A percentile compares a stretch with the other conserved stretches of the same genome.
phyloP scores from a whole-genome alignment of 2,329 filamentous ascomycete species.

The Fusarium armeniacum region DNA sequence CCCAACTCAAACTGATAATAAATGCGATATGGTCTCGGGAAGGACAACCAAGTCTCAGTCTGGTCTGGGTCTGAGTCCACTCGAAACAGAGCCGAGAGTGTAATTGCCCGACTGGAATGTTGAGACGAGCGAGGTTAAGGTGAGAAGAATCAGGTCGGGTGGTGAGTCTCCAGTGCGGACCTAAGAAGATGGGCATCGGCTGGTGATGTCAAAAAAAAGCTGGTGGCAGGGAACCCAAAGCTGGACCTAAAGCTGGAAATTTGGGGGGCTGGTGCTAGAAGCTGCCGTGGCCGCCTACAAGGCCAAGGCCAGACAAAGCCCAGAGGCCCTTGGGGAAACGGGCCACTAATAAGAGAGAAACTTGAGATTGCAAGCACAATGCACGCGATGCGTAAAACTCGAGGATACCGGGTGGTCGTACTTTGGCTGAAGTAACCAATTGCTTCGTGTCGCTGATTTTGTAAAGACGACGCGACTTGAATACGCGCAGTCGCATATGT shows the following conservation, averaged over 20 bases:
- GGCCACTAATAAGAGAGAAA: slow-evolving; percentile 35
- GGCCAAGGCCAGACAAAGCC: slow-evolving; percentile 34
- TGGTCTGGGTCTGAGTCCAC: slow-evolving; percentile 29
- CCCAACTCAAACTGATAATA: slow-evolving; percentile 12
- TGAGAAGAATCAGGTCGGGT: slow-evolving; percentile 24
- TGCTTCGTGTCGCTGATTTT: slow-evolving; percentile 20
- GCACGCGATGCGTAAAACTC: slow-evolving; percentile 26
- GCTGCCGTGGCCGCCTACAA: slow-evolving; percentile 39
- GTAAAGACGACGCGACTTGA: slow-evolving; percentile 8
- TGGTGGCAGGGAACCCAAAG: slow-evolving; percentile 51
- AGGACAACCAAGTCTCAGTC: slow-evolving; percentile 37
- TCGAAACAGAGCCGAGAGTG: slow-evolving; percentile 35
- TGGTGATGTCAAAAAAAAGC: slow-evolving; percentile 53
- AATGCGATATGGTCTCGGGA: slow-evolving; percentile 36
- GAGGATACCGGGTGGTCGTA: slow-evolving; percentile 1
- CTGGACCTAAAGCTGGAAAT: slow-evolving; percentile 43
- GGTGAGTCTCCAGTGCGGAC: slow-evolving; percentile 32
- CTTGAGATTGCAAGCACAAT: slow-evolving; percentile 27
- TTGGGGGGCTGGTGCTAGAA: slow-evolving; percentile 39
- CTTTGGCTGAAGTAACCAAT: slow-evolving; percentile 10
- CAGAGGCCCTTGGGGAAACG: slow-evolving; percentile 22
- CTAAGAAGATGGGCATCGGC: slow-evolving; percentile 37
- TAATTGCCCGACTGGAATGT: slow-evolving; percentile 43
- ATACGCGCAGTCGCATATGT: slow-evolving; percentile 27
- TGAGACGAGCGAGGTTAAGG: slow-evolving; percentile 25